Percentiles rank a stretch among this genome's conserved stretches.
Conservation (phyloP, 2,329 filamentous ascomycete genomes). For the Aspergillus neoniger region DNA sequence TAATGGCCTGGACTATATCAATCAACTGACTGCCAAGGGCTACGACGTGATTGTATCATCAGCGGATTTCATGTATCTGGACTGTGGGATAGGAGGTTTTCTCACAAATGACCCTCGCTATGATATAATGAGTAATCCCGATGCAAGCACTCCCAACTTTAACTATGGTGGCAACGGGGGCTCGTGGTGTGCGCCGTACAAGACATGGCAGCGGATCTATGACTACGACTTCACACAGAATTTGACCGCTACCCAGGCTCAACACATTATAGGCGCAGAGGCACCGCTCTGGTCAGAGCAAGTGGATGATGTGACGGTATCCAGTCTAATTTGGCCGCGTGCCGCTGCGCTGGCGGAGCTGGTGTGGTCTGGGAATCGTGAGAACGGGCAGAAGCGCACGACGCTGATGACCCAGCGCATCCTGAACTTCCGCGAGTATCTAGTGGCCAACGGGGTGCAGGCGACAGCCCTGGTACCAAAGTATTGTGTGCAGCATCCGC, state of each 20-base stretch:
- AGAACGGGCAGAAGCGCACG: conserved; percentile 53
- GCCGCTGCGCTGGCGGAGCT: conserved; percentile 59
- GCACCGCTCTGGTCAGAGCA: conserved; percentile 59
- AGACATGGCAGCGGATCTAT: conserved; percentile 63
- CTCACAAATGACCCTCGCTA: conserved; percentile 59
- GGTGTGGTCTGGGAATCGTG: conserved; percentile 57
- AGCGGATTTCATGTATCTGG: conserved; percentile 58
- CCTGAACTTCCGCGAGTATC: conserved; percentile 61
- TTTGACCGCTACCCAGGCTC: conserved; percentile 50
- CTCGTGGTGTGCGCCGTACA: conserved; percentile 62
- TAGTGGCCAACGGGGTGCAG: conserved; percentile 56
- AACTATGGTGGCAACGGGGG: conserved; percentile 58
- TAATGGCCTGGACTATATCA: conserved; percentile 54
- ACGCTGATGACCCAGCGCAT: conserved; percentile 58
- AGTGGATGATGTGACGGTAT: conserved; percentile 55
- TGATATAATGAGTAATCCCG: conserved; percentile 56
- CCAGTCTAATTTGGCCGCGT: conserved; percentile 57
- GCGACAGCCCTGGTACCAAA: conserved; percentile 57
- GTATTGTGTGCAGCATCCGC: conserved; percentile 60
- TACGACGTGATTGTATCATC: conserved; percentile 60
- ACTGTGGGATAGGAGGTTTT: conserved; percentile 58
- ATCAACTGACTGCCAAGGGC: conserved; percentile 52
- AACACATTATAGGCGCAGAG: conserved; percentile 55
- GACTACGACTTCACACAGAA: conserved; percentile 58
- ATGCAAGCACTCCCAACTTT: conserved; percentile 50